Evolutionary conservation across 2,329 filamentous ascomycete genomes (phyloP), one percentile per base, ranked within the genome.

Genomic region (Nakataea oryzae): DNA sequence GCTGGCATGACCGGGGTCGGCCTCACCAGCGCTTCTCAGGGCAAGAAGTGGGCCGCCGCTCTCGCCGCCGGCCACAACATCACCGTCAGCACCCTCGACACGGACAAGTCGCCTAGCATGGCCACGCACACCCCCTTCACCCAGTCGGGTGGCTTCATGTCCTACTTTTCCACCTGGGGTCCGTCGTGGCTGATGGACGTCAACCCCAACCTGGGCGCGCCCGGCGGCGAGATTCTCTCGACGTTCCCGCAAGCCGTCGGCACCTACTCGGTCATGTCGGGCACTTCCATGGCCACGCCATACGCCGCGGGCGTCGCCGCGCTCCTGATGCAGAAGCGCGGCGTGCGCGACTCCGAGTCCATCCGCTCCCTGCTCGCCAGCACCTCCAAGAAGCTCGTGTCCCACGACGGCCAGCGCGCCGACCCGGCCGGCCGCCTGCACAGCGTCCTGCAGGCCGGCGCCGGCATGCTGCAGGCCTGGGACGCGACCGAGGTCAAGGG

Each of bases 211-310:
- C 66, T 79, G 57, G 74, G 74, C 11, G 73, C 76, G 0, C 76
- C 77, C 4, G 77, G 78, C 55, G 74, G 75, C 58, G 71, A 74
- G 50, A 81, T 81, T 63, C 72, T 78, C 59, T 77, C 76, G 27
- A 79, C 78, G 2, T 81, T 74, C 63, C 75, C 75, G 21, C 58
- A 63, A 12, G 67, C 74, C 54, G 68, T 67, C 3, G 71, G 69
- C 41, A 73, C 73, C 13, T 60, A 60, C 68, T 12, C 75, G 17
- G 72, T 81, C 1, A 70, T 78, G 27, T 76, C 73, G 47, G 79
- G 80, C 30, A 82, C 79, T 1, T 78, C 75, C 4, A 81, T 82
- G 79, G 76, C 78, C 7, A 74, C 73, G n/a, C 78, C 78, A 3
- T 78, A 78, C 61, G 70, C 78, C 12, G 78, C 78, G 17, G 78